Conservation (phyloP, 75 land plant species). For the Selaginella moellendorffii region DNA sequence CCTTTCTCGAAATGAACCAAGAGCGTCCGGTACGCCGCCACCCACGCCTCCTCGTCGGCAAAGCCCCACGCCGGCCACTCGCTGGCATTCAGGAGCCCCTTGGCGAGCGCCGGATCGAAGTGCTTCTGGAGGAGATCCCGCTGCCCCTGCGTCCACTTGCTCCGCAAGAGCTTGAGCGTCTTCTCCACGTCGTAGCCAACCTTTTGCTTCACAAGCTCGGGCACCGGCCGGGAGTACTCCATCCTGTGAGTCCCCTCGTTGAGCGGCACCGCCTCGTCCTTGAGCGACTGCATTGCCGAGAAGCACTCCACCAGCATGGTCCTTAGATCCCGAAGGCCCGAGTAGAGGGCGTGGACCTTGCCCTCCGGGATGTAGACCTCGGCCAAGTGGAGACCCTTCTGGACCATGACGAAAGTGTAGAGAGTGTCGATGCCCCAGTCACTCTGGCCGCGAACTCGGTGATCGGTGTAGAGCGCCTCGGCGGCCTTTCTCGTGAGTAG, state of each 20-base stretch:
- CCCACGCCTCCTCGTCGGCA: slow-evolving; percentile 19
- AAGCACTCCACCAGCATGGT: slow-evolving; percentile 20
- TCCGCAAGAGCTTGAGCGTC: slow-evolving; percentile 10
- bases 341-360: slow-evolving; percentile 16
- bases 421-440: slow-evolving; percentile 23
- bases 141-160: slow-evolving; percentile 16
- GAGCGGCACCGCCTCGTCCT: slow-evolving; percentile 1
- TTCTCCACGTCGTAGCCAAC: slow-evolving; percentile 19
- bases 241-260: slow-evolving; percentile 9
- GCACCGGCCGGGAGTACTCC: slow-evolving; percentile 10
- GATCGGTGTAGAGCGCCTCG: slow-evolving; percentile 11
- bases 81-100: slow-evolving; percentile 13
- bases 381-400: slow-evolving; percentile 9
- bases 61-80: slow-evolving; percentile 19
- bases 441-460: slow-evolving; percentile 12
- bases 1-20: slow-evolving; percentile 17
- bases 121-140: slow-evolving; percentile 17
- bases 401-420: slow-evolving; percentile 16
- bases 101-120: slow-evolving; percentile 17
- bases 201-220: slow-evolving; percentile 16
- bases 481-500: slow-evolving; percentile 12
- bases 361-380: slow-evolving; percentile 22
- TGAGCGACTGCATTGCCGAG: slow-evolving; percentile 12
- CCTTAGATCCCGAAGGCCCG: slow-evolving; percentile 14
- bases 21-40: slow-evolving; percentile 9